Evolutionary conservation across 2,329 filamentous ascomycete species (phyloP), one percentile per base, ranked within the genome.

Genomic region (Fusarium sp.): DNA sequence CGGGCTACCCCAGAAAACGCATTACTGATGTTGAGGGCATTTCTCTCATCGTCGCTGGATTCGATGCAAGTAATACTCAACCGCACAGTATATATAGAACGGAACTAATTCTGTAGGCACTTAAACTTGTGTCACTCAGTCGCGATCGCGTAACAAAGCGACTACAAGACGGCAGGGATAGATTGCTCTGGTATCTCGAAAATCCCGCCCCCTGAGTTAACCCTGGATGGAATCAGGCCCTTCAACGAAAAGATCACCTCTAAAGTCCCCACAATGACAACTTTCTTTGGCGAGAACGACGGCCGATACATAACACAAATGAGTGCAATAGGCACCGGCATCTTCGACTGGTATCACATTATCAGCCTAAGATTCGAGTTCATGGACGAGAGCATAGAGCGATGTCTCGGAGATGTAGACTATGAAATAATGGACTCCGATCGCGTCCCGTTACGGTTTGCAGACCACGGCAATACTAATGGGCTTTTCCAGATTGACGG

Each of bases 111-210:
- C 5, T 21, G 18, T 18, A 75, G 72, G 70, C 53, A 3, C 30
- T 73, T 5, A 75, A 73, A 25, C 42, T 75, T 1, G 47, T 69
- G 43, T 67, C 67, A 16, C 23, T 74, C 9, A 65, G 69, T 23
- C 60, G 64, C 1, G 25, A 25, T 42, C 35, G 8, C 8, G 5
- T 10, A 23, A 9, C 23, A 32, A 12, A 7, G 4, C 38, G 5
- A 3, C 21, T 28, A 16, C 10, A 10, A 30, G 28, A 50, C 4
- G 64, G 62, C 62, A 42, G 49, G 30, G 69, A 49, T 3, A 60
- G 16, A 1, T 67, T 70, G 40, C 70, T 75, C 23, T 75, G 72
- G 73, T 9, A 57, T 7, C 72, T 64, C 9, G 21, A n/a, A 47
- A 16, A 19, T 73, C 2, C 69, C 73, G 8, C 37, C 62, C 3